These are phyloP conservation scores for Rostrohypoxylon terebratum DNA, from an alignment of 495 filamentous ascomycete species.

Conservation along the genomic window DNA sequence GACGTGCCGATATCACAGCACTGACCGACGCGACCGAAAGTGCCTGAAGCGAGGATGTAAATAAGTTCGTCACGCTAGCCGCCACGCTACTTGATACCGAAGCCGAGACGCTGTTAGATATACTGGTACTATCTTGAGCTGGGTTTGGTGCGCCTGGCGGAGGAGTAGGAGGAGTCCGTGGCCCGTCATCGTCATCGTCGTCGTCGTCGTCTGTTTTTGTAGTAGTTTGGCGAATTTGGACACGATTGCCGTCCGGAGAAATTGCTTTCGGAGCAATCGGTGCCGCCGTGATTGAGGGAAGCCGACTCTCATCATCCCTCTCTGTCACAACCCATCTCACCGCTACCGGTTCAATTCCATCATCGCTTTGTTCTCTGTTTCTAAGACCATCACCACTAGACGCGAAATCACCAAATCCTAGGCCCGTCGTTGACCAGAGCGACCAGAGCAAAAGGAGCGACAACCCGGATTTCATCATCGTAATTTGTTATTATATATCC, in stretches of 20 bases:
- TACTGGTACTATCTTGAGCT: background rate
- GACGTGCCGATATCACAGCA: slow-evolving; percentile 25
- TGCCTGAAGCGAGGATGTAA: slow-evolving; percentile 12
- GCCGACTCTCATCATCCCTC: background rate
- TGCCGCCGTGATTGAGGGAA: background rate
- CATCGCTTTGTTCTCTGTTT: background rate
- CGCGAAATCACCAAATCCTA: slow-evolving; percentile 1
- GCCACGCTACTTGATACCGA: slow-evolving; percentile 27
- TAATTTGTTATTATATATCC: slow-evolving; percentile 23
- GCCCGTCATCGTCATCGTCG: background rate
- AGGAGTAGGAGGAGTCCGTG: background rate
- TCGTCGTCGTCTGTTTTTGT: background rate
- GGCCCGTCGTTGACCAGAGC: slow-evolving; percentile 26
- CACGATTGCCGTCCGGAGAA: background rate
- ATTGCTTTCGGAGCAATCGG: background rate
- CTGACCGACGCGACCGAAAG: slow-evolving; percentile 22
- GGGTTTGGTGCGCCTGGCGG: background rate
- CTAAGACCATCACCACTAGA: background rate
- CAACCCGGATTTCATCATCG: slow-evolving; percentile 28
- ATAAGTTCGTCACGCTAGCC: background rate
- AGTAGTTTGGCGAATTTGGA: slow-evolving; percentile 18
- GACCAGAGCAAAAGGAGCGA: slow-evolving; percentile 37
- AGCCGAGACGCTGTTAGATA: slow-evolving; percentile 26
- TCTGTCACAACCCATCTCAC: slow-evolving; percentile 5
- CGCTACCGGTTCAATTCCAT: background rate